These are phyloP conservation scores for Pyricularia pennisetigena DNA, from an alignment of 2,329 filamentous ascomycete genomes.

Conservation along the genomic window DNA sequence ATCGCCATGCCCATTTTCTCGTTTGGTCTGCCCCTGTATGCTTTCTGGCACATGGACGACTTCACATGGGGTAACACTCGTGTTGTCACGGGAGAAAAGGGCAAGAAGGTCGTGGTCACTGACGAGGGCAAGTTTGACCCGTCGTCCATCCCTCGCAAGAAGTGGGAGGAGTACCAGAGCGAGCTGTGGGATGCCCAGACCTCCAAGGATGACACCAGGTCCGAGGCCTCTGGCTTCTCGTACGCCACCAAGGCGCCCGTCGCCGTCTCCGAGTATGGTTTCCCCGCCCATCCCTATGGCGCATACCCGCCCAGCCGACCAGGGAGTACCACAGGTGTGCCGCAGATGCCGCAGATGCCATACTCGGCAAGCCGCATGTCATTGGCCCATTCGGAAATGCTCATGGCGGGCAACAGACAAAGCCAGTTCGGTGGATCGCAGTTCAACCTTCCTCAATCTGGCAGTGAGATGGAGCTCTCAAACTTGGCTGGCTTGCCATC, in stretches of 20 bases:
- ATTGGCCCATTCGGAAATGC: slow-evolving; percentile 64
- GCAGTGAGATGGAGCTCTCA: slow-evolving; percentile 57
- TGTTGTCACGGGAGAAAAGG: slow-evolving; percentile 88
- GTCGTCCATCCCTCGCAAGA: slow-evolving; percentile 85
- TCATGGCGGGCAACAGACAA: slow-evolving; percentile 34
- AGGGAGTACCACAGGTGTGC: slow-evolving; percentile 40
- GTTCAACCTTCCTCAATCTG: slow-evolving; percentile 33
- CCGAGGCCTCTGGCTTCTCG: slow-evolving; percentile 85
- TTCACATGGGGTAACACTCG: slow-evolving; percentile 99
- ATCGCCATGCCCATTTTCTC: slow-evolving; percentile 86
- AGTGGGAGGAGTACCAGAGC: slow-evolving; percentile 98
- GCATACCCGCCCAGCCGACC: slow-evolving; percentile 42
- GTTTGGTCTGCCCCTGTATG: slow-evolving; percentile 80
- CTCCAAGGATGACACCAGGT: slow-evolving; percentile 68
- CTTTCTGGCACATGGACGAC: slow-evolving; percentile 99
- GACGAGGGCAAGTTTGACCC: slow-evolving; percentile 99
- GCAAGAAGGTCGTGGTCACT: slow-evolving; percentile 83
- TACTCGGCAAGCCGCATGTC: slow-evolving; percentile 54
- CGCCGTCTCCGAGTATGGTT: slow-evolving; percentile 59
- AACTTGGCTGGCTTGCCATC: slow-evolving; percentile 69
- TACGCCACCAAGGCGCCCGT: slow-evolving; percentile 75
- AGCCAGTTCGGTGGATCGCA: slow-evolving; percentile 53
- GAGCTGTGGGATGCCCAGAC: slow-evolving; percentile 96
- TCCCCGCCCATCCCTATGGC: slow-evolving; percentile 42
- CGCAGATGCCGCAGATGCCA: slow-evolving; percentile 39